Base-by-base conservation (phyloP, 306 rosid genomes). In the Calophaca sinica region DNA sequence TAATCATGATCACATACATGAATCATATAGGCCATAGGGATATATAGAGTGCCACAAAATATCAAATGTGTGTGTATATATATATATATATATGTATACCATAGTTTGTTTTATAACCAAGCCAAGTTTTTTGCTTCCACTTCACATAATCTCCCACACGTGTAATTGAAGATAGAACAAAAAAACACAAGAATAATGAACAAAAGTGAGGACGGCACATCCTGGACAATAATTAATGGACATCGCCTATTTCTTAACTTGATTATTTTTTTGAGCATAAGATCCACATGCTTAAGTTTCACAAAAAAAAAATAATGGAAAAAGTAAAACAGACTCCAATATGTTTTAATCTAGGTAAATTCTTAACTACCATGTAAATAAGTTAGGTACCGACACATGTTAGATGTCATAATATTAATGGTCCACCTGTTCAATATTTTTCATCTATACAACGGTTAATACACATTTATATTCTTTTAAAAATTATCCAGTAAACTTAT, bases 41-140 rank as follows among this genome's bases (percentile, higher is more conserved):
- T 35, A 60, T 60, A 60, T 36, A 64, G 65, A 57, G 80, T 61
- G 69, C 38, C 78, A 66, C 72, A 76, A 60, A 32, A 33, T 36
- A 62, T 62, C 36, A 33, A 33, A 33, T 33, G 36, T 33, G 3
- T 32, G 36, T n/a, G n/a, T n/a, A n/a, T n/a, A n/a, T n/a, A n/a
- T n/a, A n/a, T n/a, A 45, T 60, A 61, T 61, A 60, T 60, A 2
- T 52, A 59, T 57, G 58, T 41, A 74, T 31, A 74, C 42, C 46
- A 66, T 4, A 60, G 83, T 84, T 91, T 89, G 87, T 86, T 83
- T 87, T 81, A 57, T 78, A 74, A 77, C 84, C 80, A 91, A 93
- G 84, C 79, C 88, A 93, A 83, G 73, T 83, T 84, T 79, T 88
- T 86, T 88, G 93, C 97, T 91, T 93, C 90, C 82, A 85, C 82